Base-by-base conservation (phyloP, 768 basidiomycete genomes). In the Lentinula detonsa region DNA sequence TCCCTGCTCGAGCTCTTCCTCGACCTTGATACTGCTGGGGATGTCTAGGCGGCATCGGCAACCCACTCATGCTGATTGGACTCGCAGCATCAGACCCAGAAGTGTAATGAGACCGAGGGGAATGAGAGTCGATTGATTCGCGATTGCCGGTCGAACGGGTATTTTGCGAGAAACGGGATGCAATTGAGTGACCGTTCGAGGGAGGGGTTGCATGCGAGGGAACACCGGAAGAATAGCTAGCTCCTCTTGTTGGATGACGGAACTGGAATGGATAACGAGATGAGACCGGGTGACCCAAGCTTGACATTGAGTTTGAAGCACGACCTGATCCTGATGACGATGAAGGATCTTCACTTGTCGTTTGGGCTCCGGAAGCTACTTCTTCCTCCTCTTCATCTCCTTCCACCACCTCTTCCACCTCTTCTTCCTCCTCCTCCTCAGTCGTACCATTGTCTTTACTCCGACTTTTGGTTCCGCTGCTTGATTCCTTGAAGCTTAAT, bases 231-330 rank as follows among this genome's bases (percentile, higher is more conserved):
- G 78, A 82, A 5, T 61, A 55, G 61, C 72, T 73, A 46, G 72
- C 75, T 0, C 84, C 81, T 7, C 82, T 80, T 1, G 69, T 65
- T 6, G 82, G 81, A 2, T 79, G 79, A 18, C 86, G 84, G 71
- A 83, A 82, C 57, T 83, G 78, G 79, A 90, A 89, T 9, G 88
- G 89, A 67, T 87, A 88, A 0, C 86, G 81, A 23, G 88, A 85
- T 37, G 75, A 71, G 57, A 93, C 78, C 1, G 90, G 91, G 23
- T 88, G 86, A 2, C 92, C 92, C 5, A 94, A 81, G 63, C 88
- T 90, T 3, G 91, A 93, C 86, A 94, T 85, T 7, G 92, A 93
- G 18, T 85, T 89, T 0, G 90, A 91, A 4, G 84, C 87, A 16
- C 86, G 80, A 45, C 83, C 84, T 4, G 55, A 56, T 15, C 83